A percentile compares a stretch with the other conserved stretches of the same genome.
Conservation (phyloP, 2,329 filamentous ascomycete genomes). For the Penicillium oxalicum region DNA sequence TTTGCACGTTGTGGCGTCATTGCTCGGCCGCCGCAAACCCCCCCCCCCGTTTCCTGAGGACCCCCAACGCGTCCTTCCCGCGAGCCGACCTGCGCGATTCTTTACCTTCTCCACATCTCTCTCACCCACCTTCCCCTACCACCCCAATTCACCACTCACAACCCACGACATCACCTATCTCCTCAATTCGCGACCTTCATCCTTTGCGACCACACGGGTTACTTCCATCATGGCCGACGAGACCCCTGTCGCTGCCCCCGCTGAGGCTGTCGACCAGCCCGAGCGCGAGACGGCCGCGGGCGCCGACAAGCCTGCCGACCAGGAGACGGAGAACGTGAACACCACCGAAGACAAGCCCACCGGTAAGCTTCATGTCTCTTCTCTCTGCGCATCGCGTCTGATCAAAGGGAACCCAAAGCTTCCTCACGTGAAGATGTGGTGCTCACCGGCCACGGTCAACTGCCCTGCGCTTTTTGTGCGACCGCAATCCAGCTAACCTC, state of each 20-base stretch:
- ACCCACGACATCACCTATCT: constrained; percentile 15
- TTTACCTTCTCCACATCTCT: constrained; percentile 24
- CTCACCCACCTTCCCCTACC: constrained; percentile 17
- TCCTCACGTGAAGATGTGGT: not conserved
- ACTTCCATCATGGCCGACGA: constrained; percentile 36
- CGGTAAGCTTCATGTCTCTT: constrained; percentile 13
- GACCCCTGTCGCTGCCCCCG: constrained; percentile 29
- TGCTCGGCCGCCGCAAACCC: constrained; percentile 3
- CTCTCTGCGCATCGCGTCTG: not conserved
- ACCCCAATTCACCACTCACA: constrained; percentile 9
- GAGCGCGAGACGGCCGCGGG: constrained; percentile 25
- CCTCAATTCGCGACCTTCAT: constrained; percentile 11
- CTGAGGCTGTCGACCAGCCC: constrained; percentile 28
- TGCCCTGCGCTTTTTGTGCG: constrained; percentile 10
- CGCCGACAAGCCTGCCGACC: constrained; percentile 28
- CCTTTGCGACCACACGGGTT: constrained; percentile 10
- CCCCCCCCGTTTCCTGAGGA: constrained; percentile 14
- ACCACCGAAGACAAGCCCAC: constrained; percentile 14
- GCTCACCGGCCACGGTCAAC: not conserved
- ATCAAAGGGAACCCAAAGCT: not conserved
- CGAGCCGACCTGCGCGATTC: constrained; percentile 24
- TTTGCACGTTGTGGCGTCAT: constrained; percentile 20
- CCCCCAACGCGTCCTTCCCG: constrained; percentile 23
- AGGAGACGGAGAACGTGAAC: constrained; percentile 20
- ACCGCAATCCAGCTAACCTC: constrained; percentile 16